Percentiles rank a stretch among this genome's conserved stretches.
Conservation (phyloP, 306 rosid species). For the Pterocarpus macrocarpus region DNA sequence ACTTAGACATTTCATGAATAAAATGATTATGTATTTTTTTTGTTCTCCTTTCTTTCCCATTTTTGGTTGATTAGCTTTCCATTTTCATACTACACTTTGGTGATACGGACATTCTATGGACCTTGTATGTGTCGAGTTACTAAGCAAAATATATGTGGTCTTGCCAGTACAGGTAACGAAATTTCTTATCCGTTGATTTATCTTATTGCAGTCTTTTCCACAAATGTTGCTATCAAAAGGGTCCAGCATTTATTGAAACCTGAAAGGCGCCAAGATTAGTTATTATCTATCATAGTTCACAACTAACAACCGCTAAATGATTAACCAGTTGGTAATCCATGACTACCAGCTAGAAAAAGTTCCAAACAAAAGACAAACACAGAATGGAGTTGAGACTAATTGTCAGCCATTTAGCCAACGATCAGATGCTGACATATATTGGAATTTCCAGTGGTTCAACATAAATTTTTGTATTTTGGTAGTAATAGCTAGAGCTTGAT, state of each 20-base stretch:
- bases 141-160: background rate
- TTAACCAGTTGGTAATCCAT: conserved; percentile 12
- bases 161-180: background rate
- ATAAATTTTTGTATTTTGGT: background rate
- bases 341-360: background rate
- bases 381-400: background rate
- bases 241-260: conserved; percentile 46
- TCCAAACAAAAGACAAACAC: background rate
- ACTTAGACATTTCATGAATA: background rate
- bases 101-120: background rate
- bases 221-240: conserved; percentile 51
- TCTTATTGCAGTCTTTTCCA: conserved; percentile 44
- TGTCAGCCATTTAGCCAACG: background rate
- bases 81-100: background rate
- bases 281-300: background rate
- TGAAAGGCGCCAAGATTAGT: conserved; percentile 13
- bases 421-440: background rate
- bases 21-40: background rate
- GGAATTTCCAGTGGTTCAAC: background rate
- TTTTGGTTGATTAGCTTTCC: background rate
- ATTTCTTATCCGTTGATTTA: conserved; percentile 53
- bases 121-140: background rate
- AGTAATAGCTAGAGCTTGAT: conserved; percentile 1
- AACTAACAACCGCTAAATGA: conserved; percentile 7
- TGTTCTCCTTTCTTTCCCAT: background rate